Percentiles rank a stretch among this genome's conserved stretches.
These are phyloP conservation scores for Trichophyton simii DNA, from an alignment of 2,329 filamentous ascomycete genomes.

Conservation along the genomic window DNA sequence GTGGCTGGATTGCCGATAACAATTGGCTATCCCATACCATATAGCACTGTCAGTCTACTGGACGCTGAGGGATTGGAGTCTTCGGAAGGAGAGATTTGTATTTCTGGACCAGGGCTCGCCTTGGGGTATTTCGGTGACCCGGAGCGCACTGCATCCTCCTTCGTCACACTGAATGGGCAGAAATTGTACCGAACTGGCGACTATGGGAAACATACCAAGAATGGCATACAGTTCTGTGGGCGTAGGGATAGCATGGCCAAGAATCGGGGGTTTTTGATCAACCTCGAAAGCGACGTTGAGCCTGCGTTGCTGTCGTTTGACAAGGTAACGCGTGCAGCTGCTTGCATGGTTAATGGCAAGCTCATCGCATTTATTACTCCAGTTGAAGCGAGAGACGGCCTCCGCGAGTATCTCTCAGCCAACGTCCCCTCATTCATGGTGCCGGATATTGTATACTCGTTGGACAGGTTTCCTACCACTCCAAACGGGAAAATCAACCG, in stretches of 20 bases:
- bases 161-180: conserved; percentile 13
- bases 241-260: conserved; percentile 22
- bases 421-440: neutral
- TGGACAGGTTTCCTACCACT: neutral
- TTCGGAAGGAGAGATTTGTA: conserved; percentile 16
- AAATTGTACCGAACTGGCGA: conserved; percentile 14
- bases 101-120: conserved; percentile 15
- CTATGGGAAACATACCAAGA: conserved; percentile 10
- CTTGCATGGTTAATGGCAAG: conserved; percentile 5
- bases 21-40: conserved; percentile 12
- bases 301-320: conserved; percentile 15
- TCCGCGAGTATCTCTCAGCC: conserved; percentile 50
- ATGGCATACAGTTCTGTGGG: conserved; percentile 19
- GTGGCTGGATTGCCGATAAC: conserved; percentile 9
- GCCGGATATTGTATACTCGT: conserved; percentile 5
- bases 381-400: conserved; percentile 83
- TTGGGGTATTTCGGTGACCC: conserved; percentile 16
- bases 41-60: conserved; percentile 12
- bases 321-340: conserved; percentile 13
- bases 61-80: conserved; percentile 7
- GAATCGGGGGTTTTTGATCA: conserved; percentile 27
- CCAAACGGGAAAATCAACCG: neutral
- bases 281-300: conserved; percentile 24
- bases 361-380: conserved; percentile 10
- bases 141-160: conserved; percentile 12